A percentile compares a stretch with the other conserved stretches of the same genome.
These are phyloP conservation scores for Deinandra increscens DNA, from an alignment of 129 eudicot genomes.

Conservation along the genomic window DNA sequence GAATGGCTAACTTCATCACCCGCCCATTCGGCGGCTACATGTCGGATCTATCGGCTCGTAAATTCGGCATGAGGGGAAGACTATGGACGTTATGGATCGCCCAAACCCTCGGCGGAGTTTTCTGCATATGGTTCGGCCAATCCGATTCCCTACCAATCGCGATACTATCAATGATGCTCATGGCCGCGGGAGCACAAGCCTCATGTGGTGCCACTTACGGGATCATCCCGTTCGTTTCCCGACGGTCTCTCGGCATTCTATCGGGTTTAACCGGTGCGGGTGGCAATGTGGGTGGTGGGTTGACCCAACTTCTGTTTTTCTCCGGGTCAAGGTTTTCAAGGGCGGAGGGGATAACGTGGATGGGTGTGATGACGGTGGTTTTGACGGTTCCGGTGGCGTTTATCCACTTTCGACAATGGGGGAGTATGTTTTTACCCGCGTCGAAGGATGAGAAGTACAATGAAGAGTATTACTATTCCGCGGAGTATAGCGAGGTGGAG, in stretches of 20 bases:
- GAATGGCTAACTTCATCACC: slow-evolving; percentile 41
- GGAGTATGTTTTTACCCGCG: slow-evolving; percentile 59
- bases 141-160: slow-evolving; percentile 52
- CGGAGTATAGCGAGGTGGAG: slow-evolving; percentile 58
- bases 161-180: slow-evolving; percentile 53
- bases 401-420: slow-evolving; percentile 77
- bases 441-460: slow-evolving; percentile 37
- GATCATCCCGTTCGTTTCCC: slow-evolving; percentile 70
- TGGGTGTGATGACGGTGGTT: slow-evolving; percentile 65
- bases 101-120: slow-evolving; percentile 50
- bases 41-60: slow-evolving; percentile 41
- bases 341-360: slow-evolving; percentile 48
- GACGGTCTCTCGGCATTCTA: slow-evolving; percentile 61
- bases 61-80: slow-evolving; percentile 56
- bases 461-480: slow-evolving; percentile 50
- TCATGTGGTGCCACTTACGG: slow-evolving; percentile 89
- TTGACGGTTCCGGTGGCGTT: slow-evolving; percentile 58
- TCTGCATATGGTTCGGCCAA: slow-evolving; percentile 57
- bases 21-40: slow-evolving; percentile 50
- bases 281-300: slow-evolving; percentile 72
- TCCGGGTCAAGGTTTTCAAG: slow-evolving; percentile 53
- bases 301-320: slow-evolving; percentile 70
- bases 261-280: slow-evolving; percentile 75
- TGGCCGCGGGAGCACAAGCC: slow-evolving; percentile 81
- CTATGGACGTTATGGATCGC: slow-evolving; percentile 53